Base-by-base conservation (phyloP, 345 rosid species). In the Citrus reticulata region DNA sequence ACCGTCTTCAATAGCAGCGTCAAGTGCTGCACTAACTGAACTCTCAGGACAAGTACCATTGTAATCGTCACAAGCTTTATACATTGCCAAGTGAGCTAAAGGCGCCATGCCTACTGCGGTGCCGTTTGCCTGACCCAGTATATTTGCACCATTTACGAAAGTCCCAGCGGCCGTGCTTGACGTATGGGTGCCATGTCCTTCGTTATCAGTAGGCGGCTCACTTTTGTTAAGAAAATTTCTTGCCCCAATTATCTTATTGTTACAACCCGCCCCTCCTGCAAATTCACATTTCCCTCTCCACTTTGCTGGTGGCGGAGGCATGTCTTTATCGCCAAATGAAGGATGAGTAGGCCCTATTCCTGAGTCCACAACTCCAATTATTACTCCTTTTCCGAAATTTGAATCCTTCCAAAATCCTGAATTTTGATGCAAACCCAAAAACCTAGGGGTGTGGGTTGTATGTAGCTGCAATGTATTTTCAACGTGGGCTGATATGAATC, bases 311-410 rank as follows among this genome's bases (percentile, higher is more conserved):
- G 58, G 22, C 22, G 58, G 58, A 17, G 58, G 22, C 58, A 54
- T 54, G 58, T 5, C 58, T 17, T 54, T 16, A 54, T 54, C 58
- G 22, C 22, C 19, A 54, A 54, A 54, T 17, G 58, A 54, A 54
- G 88, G 87, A 19, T 91, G 93, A 22, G 69, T 79, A 0, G 95
- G 90, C 60, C 82, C 78, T 17, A 87, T 73, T 58, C 95, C 91
- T 1, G 90, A 74, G 83, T 91, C 95, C 7, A 91, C 73, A 66
- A 86, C 75, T 16, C 90, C 89, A 30, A 90, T 78, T 24, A 91
- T 87, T 39, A 91, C 81, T 30, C 89, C 89, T 55, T 82, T 73
- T 0, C 91, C 92, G 17, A 42, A 83, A 42, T 34, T 83, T 55
- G 88, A 80, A 30, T 87, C 79, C 6, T 62, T n/a, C 90, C 83